Percentiles rank a stretch among this genome's conserved stretches.
phyloP scores from a whole-genome alignment of 768 basidiomycete genomes.

The Amanita molliuscula region DNA sequence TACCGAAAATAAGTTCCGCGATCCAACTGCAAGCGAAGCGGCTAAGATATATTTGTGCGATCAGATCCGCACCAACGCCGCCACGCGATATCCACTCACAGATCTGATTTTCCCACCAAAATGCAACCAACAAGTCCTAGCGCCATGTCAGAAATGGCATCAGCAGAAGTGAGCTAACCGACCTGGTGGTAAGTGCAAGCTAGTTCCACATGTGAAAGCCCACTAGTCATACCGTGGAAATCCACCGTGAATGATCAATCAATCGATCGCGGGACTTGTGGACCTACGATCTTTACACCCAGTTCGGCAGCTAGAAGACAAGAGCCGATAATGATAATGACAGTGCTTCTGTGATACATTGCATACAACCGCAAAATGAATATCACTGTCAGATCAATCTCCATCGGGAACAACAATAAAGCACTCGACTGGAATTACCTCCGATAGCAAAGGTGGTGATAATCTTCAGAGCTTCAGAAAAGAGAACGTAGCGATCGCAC shows the following conservation, averaged over 20 bases:
- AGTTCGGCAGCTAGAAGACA: conserved; percentile 17
- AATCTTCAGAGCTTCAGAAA: conserved; percentile 24
- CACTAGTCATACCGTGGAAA: conserved; percentile 14
- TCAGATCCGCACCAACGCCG: neutral
- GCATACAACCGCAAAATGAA: conserved; percentile 22
- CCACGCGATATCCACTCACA: conserved; percentile 12
- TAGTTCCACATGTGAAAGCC: conserved; percentile 25
- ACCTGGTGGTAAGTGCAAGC: conserved; percentile 21
- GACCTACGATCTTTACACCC: conserved; percentile 23
- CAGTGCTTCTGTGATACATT: conserved; percentile 16
- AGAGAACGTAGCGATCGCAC: conserved; percentile 23
- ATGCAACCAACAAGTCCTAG: conserved; percentile 26
- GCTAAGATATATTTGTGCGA: conserved; percentile 7
- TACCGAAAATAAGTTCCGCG: conserved; percentile 25
- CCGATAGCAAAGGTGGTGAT: conserved; percentile 22
- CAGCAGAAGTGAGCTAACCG: neutral
- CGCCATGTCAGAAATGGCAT: neutral
- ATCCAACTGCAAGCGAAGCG: conserved; percentile 27
- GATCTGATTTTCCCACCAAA: conserved; percentile 18
- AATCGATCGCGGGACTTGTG: neutral
- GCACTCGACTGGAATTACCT: conserved; percentile 9
- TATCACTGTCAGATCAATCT: conserved; percentile 11
- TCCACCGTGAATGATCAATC: neutral
- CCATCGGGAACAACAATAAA: neutral
- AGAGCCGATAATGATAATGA: conserved; percentile 12